phyloP scores from a whole-genome alignment of 306 rosid genomes.

The Glycine soja region DNA sequence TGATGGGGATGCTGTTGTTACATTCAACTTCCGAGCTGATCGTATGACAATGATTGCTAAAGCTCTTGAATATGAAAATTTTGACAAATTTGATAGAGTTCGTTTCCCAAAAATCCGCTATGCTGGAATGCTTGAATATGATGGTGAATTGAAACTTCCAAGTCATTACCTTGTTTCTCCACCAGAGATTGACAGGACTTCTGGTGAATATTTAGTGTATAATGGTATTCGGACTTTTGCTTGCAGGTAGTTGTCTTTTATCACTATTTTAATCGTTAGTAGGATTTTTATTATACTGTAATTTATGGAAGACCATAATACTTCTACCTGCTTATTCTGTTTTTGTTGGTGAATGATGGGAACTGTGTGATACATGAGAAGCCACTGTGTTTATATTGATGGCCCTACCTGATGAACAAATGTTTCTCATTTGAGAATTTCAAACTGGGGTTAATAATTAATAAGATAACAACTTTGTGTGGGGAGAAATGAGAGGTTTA shows the following conservation, averaged over 20 bases:
- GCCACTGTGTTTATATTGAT: not conserved
- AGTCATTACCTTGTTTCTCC: constrained; percentile 90
- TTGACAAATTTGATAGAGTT: constrained; percentile 93
- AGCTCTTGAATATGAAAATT: constrained; percentile 87
- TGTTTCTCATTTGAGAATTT: constrained; percentile 9
- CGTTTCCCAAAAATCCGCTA: constrained; percentile 85
- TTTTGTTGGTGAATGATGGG: constrained; percentile 5
- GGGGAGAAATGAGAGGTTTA: constrained; percentile 9
- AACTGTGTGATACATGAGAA: constrained; percentile 2
- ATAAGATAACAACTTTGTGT: not conserved
- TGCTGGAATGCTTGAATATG: constrained; percentile 99
- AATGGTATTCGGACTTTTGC: constrained; percentile 94
- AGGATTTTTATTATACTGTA: constrained; percentile 2
- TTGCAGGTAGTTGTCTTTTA: constrained; percentile 72
- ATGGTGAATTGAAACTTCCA: constrained; percentile 98
- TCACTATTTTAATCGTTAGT: not conserved
- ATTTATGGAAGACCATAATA: constrained; percentile 1
- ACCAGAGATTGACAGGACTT: constrained; percentile 96
- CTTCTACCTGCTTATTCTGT: constrained; percentile 13
- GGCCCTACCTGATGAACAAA: not conserved
- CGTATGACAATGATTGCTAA: constrained; percentile 97
- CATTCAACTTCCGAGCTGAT: constrained; percentile 95
- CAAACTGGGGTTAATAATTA: not conserved
- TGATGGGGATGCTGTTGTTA: constrained; percentile 99
- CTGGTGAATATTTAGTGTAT: constrained; percentile 93